A percentile compares a stretch with the other conserved stretches of the same genome.
phyloP scores from a whole-genome alignment of 352 stramenopile genomes.

The Pythium aquatile region DNA sequence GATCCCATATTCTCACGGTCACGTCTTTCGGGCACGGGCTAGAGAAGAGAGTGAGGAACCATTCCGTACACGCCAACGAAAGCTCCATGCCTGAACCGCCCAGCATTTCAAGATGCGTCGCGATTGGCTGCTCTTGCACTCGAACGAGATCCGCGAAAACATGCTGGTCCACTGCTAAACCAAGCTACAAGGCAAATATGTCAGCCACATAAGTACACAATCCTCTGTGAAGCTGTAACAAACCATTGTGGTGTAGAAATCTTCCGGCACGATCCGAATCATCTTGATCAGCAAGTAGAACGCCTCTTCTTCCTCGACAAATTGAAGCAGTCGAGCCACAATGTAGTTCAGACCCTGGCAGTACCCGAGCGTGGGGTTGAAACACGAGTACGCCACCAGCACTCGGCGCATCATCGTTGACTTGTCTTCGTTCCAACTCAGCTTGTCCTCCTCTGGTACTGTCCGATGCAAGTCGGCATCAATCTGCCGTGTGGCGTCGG shows the following conservation, averaged over 20 bases:
- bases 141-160: slow-evolving; percentile 85
- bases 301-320: slow-evolving; percentile 65
- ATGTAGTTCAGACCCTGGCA: slow-evolving; percentile 90
- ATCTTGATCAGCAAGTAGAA: slow-evolving; percentile 87
- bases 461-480: slow-evolving; percentile 83
- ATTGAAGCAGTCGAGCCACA: slow-evolving; percentile 66
- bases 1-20: slow-evolving; percentile 82
- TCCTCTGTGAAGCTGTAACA: slow-evolving; percentile 2
- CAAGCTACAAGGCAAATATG: slow-evolving; percentile 42
- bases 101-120: slow-evolving; percentile 55
- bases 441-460: slow-evolving; percentile 59
- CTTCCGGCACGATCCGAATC: slow-evolving; percentile 71
- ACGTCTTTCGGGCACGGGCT: slow-evolving; percentile 73
- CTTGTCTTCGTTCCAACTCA: slow-evolving; percentile 63
- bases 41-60: slow-evolving; percentile 86
- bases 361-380: slow-evolving; percentile 82
- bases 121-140: slow-evolving; percentile 69
- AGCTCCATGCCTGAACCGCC: slow-evolving; percentile 85
- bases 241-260: slow-evolving; percentile 90
- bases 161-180: slow-evolving; percentile 84
- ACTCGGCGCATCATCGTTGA: slow-evolving; percentile 72
- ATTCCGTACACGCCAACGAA: slow-evolving; percentile 85
- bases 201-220: neutral
- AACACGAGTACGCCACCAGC: slow-evolving; percentile 81
- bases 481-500: slow-evolving; percentile 78